Evolutionary conservation across 2,329 filamentous ascomycete species (phyloP).

Genomic region (Aspergillus fumigatus): DNA sequence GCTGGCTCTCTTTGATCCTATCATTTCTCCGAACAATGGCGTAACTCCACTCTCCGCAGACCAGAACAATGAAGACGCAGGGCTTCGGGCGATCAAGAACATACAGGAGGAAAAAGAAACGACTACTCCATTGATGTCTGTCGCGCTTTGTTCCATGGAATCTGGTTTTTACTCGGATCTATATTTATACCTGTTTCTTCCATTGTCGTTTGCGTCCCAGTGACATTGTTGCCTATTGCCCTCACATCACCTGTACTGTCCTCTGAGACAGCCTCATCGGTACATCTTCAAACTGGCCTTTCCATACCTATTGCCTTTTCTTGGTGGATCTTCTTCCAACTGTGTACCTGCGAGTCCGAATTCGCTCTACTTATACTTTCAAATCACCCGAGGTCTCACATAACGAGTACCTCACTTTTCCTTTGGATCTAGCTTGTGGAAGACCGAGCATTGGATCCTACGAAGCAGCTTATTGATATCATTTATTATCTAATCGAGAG

Average conservation of each 20-base stretch:
- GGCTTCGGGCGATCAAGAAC: constrained; percentile 10
- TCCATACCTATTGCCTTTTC: not conserved
- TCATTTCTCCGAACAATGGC: constrained; percentile 17
- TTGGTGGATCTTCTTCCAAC: not conserved
- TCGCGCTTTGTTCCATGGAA: not conserved
- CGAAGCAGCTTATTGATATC: not conserved
- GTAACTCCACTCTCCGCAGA: constrained; percentile 10
- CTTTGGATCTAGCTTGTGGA: not conserved
- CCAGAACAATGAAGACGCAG: constrained; percentile 14
- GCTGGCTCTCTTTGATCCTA: constrained; percentile 7
- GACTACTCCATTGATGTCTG: constrained; percentile 8
- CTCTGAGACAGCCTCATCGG: not conserved
- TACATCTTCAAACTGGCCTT: not conserved
- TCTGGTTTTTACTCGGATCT: constrained; percentile 1
- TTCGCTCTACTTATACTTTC: not conserved
- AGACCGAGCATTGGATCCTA: not conserved
- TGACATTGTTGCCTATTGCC: not conserved
- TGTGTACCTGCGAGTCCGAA: not conserved
- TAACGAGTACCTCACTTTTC: not conserved
- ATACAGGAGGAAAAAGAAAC: constrained; percentile 16
- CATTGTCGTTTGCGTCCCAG: not conserved
- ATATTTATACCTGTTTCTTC: not conserved
- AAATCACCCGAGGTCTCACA: not conserved
- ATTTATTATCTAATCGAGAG: not conserved
- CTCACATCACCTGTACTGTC: not conserved